Evolutionary conservation across 2,329 filamentous ascomycete genomes (phyloP).

Genomic region (Stemphylium beticola): DNA sequence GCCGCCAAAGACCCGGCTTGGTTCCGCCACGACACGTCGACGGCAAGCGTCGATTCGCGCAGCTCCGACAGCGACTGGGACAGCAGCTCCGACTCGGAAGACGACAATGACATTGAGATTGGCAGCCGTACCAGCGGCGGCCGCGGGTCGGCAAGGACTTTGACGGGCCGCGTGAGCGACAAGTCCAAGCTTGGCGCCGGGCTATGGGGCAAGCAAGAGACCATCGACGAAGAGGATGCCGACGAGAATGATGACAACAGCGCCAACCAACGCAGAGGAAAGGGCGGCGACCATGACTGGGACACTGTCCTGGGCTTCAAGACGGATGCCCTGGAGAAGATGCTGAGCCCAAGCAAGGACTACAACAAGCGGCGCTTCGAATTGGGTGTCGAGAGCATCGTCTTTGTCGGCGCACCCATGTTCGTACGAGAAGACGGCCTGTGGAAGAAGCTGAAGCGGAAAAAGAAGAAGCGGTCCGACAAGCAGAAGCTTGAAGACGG

Average conservation of each 20-base stretch:
- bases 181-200: slow-evolving; percentile 32
- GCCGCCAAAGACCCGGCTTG: slow-evolving; percentile 43
- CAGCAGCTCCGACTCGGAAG: slow-evolving; percentile 44
- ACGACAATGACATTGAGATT: slow-evolving; percentile 42
- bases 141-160: slow-evolving; percentile 37
- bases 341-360: slow-evolving; percentile 45
- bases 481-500: slow-evolving; percentile 31
- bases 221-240: slow-evolving; percentile 45
- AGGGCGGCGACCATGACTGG: slow-evolving; percentile 47
- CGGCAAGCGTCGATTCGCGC: slow-evolving; percentile 41
- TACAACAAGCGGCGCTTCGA: slow-evolving; percentile 52
- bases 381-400: slow-evolving; percentile 48
- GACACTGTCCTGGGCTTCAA: slow-evolving; percentile 49
- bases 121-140: slow-evolving; percentile 46
- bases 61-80: slow-evolving; percentile 48
- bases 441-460: slow-evolving; percentile 48
- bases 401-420: slow-evolving; percentile 51
- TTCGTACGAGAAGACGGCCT: slow-evolving; percentile 50
- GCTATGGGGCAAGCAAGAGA: slow-evolving; percentile 44
- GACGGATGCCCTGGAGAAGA: slow-evolving; percentile 49
- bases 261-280: slow-evolving; percentile 14
- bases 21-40: slow-evolving; percentile 48
- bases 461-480: slow-evolving; percentile 35
- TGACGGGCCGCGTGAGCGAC: slow-evolving; percentile 37
- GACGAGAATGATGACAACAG: slow-evolving; percentile 24